Evolutionary conservation across 495 filamentous ascomycete species (phyloP).

Genomic region (Wilcoxina mikolae): DNA sequence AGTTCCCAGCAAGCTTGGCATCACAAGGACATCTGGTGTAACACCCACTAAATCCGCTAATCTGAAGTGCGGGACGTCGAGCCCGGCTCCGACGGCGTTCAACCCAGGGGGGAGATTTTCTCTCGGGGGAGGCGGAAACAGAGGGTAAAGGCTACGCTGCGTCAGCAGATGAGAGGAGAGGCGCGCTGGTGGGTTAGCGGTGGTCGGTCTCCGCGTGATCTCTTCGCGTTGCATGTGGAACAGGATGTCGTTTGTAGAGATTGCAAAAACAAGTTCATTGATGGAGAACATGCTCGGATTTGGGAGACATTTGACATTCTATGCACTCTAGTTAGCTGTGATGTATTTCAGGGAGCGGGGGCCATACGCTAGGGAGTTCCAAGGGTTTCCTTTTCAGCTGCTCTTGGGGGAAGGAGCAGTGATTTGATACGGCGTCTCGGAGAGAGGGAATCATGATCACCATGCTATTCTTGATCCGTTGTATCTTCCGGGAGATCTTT

Average conservation of each 20-base stretch:
- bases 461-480: slow-evolving; percentile 10
- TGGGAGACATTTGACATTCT: slow-evolving; percentile 58
- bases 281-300: slow-evolving; percentile 77
- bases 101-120: slow-evolving; percentile 51
- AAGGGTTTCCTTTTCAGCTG: slow-evolving; percentile 54
- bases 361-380: slow-evolving; percentile 29
- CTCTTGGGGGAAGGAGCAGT: slow-evolving; percentile 87
- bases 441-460: slow-evolving; percentile 74
- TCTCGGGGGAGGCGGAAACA: slow-evolving; percentile 67
- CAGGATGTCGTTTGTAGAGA: slow-evolving; percentile 71
- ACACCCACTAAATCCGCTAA: slow-evolving; percentile 79
- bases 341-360: not conserved
- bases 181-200: slow-evolving; percentile 45
- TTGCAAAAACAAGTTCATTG: slow-evolving; percentile 67
- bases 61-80: slow-evolving; percentile 77
- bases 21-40: slow-evolving; percentile 68
- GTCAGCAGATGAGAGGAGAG: slow-evolving; percentile 60
- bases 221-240: slow-evolving; percentile 68
- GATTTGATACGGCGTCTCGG: slow-evolving; percentile 67
- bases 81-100: slow-evolving; percentile 30
- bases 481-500: slow-evolving; percentile 41
- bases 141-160: slow-evolving; percentile 76
- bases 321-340: slow-evolving; percentile 39
- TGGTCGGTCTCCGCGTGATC: slow-evolving; percentile 43
- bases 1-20: slow-evolving; percentile 66